A percentile compares a stretch with the other conserved stretches of the same genome.
These are phyloP conservation scores for Salix dunnii DNA, from an alignment of 345 rosid genomes.

Conservation along the genomic window DNA sequence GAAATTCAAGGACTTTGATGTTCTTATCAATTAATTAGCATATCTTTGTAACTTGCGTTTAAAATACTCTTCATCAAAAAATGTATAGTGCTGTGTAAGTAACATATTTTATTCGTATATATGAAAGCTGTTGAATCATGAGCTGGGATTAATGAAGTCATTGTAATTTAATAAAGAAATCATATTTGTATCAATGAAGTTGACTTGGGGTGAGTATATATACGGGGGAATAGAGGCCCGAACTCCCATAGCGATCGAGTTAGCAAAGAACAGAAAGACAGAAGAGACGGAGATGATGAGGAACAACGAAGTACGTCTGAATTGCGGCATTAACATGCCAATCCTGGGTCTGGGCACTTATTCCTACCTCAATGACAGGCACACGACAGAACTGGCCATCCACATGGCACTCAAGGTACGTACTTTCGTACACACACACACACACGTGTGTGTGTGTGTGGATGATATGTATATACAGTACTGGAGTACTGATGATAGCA, in stretches of 20 bases:
- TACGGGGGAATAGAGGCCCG: neutral
- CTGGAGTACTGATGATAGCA: no score
- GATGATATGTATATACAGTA: no score
- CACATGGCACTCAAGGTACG: slow-evolving; percentile 67
- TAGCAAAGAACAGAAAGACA: neutral
- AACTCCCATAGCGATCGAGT: neutral
- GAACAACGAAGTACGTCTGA: slow-evolving; percentile 48
- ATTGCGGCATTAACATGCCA: slow-evolving; percentile 61
- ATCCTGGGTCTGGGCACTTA: slow-evolving; percentile 77
- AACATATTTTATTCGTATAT: no score
- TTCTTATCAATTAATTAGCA: no score
- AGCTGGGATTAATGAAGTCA: no score
- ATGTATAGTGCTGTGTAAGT: no score
- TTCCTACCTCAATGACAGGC: slow-evolving; percentile 39
- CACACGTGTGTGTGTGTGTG: neutral
- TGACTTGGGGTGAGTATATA: slow-evolving; percentile 46
- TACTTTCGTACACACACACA: neutral
- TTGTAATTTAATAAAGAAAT: neutral
- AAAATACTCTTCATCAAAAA: no score
- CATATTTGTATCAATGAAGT: slow-evolving; percentile 19
- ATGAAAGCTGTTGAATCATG: no score
- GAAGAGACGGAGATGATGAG: slow-evolving; percentile 23
- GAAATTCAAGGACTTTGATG: no score
- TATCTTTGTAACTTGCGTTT: no score
- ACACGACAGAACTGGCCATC: slow-evolving; percentile 54